Base-by-base conservation (phyloP, 148 eudicot genomes). In the Selenicereus undatus region DNA sequence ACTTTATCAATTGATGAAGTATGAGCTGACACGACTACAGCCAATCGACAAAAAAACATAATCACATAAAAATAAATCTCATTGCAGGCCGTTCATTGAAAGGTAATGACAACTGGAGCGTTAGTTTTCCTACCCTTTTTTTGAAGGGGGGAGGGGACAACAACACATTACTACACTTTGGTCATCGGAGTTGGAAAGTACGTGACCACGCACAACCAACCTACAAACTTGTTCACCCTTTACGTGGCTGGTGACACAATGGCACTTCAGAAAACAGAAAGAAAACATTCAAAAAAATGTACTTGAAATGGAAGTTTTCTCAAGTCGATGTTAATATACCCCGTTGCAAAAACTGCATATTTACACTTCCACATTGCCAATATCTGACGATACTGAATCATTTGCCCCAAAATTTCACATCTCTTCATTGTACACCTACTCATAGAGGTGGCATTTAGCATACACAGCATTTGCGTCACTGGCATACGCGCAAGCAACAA, bases 281-380 rank as follows among this genome's bases (percentile, higher is more conserved):
- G 52, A 48, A 26, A 11, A 29, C 20, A 42, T 74, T 65, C 12
- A 11, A 27, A n/a, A 56, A 27, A 66, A 27, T 2, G 71, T 26
- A 66, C 71, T 66, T 66, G 17, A 27, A n/a, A 64, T 64, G 29
- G 12, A 22, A 64, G 11, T 24, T 24, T 72, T 24, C 51, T 20
- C 26, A 39, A 72, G 51, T 73, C 32, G 76, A 20, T 43, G 32
- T 73, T 32, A 30, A 45, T 21, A 51, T 14, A 26, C 14, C 22
- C 20, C 76, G 3, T 26, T 73, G 48, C 36, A 3, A 51, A 50
- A 42, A 24, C 77, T 24, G 77, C 58, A 7, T 51, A 74, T 74
- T 74, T 74, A 74, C 77, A 74, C 29, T 48, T 73, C 56, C 77
- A 50, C 18, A 74, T 45, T 21, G 51, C 24, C 11, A 42, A 36